These are phyloP conservation scores for Penicillium crystallinum DNA, from an alignment of 495 filamentous ascomycete genomes.

Conservation along the genomic window DNA sequence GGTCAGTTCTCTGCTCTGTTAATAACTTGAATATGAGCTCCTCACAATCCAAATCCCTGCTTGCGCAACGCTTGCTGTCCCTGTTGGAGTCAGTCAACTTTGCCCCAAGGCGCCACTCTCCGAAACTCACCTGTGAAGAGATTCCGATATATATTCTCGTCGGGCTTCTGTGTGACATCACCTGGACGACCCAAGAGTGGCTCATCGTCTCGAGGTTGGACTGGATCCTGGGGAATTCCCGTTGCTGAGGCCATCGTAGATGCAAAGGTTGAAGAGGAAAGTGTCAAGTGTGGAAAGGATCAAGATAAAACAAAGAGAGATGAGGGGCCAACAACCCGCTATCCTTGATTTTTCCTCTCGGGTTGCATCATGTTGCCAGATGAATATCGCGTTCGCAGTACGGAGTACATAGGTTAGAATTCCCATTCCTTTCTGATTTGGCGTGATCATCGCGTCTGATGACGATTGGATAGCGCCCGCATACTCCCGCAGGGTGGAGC, in stretches of 20 bases:
- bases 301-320: neutral
- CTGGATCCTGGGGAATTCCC: slow-evolving; percentile 39
- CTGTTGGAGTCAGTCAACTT: slow-evolving; percentile 29
- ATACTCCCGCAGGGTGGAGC: slow-evolving; percentile 1
- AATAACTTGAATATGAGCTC: neutral
- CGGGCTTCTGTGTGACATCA: slow-evolving; percentile 63
- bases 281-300: neutral
- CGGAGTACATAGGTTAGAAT: neutral
- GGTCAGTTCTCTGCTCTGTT: slow-evolving; percentile 8
- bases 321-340: neutral
- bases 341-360: neutral
- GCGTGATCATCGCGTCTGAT: slow-evolving; percentile 13
- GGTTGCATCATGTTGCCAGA: neutral
- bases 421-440: neutral
- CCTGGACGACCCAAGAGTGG: slow-evolving; percentile 72
- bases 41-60: slow-evolving; percentile 61
- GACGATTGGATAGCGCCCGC: slow-evolving; percentile 4
- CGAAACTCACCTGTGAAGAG: slow-evolving; percentile 67
- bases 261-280: neutral
- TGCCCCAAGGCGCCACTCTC: neutral
- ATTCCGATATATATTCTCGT: slow-evolving; percentile 60
- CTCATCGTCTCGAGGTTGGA: slow-evolving; percentile 54
- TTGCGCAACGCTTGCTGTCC: slow-evolving; percentile 65
- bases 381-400: neutral
- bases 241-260: slow-evolving; percentile 9